Conservation (phyloP, 2,329 filamentous ascomycete species). For the Pseudogymnoascus sp. region DNA sequence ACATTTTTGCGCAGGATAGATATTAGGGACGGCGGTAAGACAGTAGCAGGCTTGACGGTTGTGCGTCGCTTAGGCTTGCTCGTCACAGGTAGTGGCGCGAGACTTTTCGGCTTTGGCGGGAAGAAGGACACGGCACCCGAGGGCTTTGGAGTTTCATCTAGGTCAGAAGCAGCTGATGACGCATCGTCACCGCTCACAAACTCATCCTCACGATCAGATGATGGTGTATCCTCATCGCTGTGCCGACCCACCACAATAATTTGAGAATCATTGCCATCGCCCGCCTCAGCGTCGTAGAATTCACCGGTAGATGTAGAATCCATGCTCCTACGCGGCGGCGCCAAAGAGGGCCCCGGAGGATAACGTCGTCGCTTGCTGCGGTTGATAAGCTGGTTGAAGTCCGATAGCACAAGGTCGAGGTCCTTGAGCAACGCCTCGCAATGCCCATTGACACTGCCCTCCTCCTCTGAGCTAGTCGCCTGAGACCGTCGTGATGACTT, state of each 20-base stretch:
- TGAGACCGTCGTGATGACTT: constrained; percentile 12
- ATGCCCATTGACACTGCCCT: constrained; percentile 68
- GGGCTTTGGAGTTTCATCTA: constrained; percentile 41
- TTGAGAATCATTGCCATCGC: constrained; percentile 49
- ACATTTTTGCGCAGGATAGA: constrained; percentile 95
- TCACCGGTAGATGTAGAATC: constrained; percentile 78
- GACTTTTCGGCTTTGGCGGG: constrained; percentile 64
- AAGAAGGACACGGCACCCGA: constrained; percentile 63
- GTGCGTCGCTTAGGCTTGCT: constrained; percentile 56
- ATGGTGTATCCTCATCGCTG: constrained; percentile 53
- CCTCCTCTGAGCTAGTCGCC: constrained; percentile 35
- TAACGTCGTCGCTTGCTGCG: constrained; percentile 72
- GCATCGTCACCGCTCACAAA: constrained; percentile 33
- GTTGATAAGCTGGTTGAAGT: constrained; percentile 69
- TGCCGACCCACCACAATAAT: constrained; percentile 61
- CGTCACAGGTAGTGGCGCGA: constrained; percentile 68
- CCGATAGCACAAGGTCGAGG: constrained; percentile 71
- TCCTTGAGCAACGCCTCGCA: constrained; percentile 77
- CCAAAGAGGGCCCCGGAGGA: constrained; percentile 28
- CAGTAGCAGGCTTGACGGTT: constrained; percentile 64
- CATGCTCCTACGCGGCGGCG: constrained; percentile 52
- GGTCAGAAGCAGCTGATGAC: constrained; percentile 51
- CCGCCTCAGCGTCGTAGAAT: constrained; percentile 86
- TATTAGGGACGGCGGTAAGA: constrained; percentile 81
- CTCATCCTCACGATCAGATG: constrained; percentile 47